Percentiles rank a stretch among this genome's conserved stretches.
These are phyloP conservation scores for Geotrichum klebahnii DNA, from an alignment of 1,139 yeast genomes.

Conservation along the genomic window DNA sequence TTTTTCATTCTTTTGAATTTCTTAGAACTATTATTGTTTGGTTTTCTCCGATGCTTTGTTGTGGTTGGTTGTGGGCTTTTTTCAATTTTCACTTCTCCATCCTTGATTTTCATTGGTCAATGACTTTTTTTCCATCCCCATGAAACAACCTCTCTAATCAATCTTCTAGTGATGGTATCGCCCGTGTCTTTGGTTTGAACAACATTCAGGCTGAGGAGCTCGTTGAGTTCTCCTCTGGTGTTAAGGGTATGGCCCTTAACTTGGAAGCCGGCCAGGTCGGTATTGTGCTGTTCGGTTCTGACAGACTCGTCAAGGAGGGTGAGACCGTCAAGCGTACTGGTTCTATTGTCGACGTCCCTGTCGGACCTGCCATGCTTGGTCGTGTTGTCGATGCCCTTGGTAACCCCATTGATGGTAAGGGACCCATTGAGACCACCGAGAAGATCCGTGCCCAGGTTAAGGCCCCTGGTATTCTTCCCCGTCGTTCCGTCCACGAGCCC, in stretches of 20 bases:
- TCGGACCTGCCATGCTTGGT: constrained; percentile 96
- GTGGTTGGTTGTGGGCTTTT: constrained; percentile 5
- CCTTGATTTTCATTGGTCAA: constrained; percentile 18
- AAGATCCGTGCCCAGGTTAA: constrained; percentile 95
- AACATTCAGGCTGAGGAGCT: constrained; percentile 99
- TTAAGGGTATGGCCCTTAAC: constrained; percentile 99
- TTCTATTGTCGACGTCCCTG: constrained; percentile 98
- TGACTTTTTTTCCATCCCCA: constrained; percentile 8
- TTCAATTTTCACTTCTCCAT: constrained; percentile 8
- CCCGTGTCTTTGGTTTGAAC: constrained; percentile 99
- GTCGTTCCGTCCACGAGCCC: constrained; percentile 97
- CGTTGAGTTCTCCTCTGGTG: constrained; percentile 99
- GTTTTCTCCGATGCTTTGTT: background rate
- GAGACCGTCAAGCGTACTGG: constrained; percentile 99
- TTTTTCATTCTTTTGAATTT: constrained; percentile 1
- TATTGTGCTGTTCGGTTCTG: constrained; percentile 99
- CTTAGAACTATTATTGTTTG: background rate
- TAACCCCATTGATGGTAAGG: constrained; percentile 99
- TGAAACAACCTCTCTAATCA: constrained; percentile 8
- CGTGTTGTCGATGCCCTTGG: constrained; percentile 99
- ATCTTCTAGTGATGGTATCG: constrained; percentile 89
- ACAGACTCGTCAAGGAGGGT: constrained; percentile 97
- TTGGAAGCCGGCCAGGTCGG: constrained; percentile 99
- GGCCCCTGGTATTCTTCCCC: constrained; percentile 99
- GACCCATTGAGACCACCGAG: constrained; percentile 85